Base-by-base conservation (phyloP, 306 rosid genomes). In the Sophora flavescens region DNA sequence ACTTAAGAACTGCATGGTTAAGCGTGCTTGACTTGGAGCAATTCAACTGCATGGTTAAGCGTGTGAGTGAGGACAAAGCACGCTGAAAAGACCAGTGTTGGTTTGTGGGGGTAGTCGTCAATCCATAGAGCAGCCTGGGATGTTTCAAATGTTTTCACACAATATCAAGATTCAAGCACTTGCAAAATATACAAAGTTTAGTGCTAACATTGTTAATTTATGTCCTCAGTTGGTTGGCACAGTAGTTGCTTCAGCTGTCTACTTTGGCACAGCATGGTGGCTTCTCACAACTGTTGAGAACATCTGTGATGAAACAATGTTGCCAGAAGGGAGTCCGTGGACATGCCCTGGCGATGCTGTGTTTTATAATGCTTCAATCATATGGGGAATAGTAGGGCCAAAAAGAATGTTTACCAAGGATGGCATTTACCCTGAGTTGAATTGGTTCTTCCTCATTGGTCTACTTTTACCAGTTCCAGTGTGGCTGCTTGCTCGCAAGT, bases 201-300 rank as follows among this genome's bases (percentile, higher is more conserved):
- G 22, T 3, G 18, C 33, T 44, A 28, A 4, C 45, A 2, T 36
- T 5, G 47, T 13, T 1, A n/a, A 7, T 63, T 35, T 6, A 1
- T 10, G 33, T 71, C 0, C 63, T 76, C 51, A 90, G 90, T 70
- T 92, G 45, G 87, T 62, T 28, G 91, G 93, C 67, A 92, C 97
- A 0, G 0, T 90, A 15, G 85, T 88, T 32, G 84, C 91, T 62
- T 83, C 92, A 5, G 5, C 4, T 4, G 87, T 77, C 10, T 83
- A 78, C 81, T 89, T 90, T 14, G n/a, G 71, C 78, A 89, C 96
- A 13, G 91, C 92, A 36, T 93, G 96, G 97, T 93, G 97, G 96
- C 87, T 87, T 18, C 88, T 93, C 1, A 77, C 78, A 4, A 32
- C 58, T 0, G 18, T 91, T 2, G 80, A 56, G 1, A 0, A 93